Base-by-base conservation (phyloP, 2,329 filamentous ascomycete species). In the Truncatella angustata region DNA sequence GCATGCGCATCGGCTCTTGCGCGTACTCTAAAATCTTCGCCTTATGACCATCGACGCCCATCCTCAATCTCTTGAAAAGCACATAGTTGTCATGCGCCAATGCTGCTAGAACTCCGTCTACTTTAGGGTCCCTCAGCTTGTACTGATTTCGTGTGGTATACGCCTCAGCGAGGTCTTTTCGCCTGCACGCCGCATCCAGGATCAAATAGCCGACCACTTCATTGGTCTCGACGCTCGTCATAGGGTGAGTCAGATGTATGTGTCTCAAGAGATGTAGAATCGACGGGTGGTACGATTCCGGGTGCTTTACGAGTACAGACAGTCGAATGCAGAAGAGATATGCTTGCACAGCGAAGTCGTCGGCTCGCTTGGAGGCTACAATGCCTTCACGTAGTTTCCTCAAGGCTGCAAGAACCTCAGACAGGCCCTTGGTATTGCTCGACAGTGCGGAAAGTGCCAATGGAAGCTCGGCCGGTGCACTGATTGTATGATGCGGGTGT, bases 371-470 rank as follows among this genome's bases (percentile, higher is more conserved):
- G 7, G 88, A 86, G 11, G 90, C 90, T 3, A 96, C 83, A 44
- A 97, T 86, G 21, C 87, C 92, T 74, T 99, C 94, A 52, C 94
- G 85, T 28, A 99, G 82, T 69, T 97, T 97, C 56, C 94, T 86
- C 66, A 97, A 86, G 3, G 93, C 90, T 62, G 89, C 82, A 50
- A 97, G 78, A 49, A 97, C 84, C 18, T 82, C 83, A 2, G 86
- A 81, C 26, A 97, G 79, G 58, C 88, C 85, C 58, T 83, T 81
- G 11, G 81, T 79, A 52, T 80, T 75, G 59, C 59, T 69, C n/a
- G 42, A 36, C n/a, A 52, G 40, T 20, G 34, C 32, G 34, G 54
- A 44, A n/a, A 49, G 60, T 20, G 16, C 18, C 20, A 30, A 10
- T 6, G 47, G 35, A 4, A 42, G 14, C 3, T 23, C 35, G 16